These are phyloP conservation scores for Pichia exigua DNA, from an alignment of 805 yeast species.

Conservation along the genomic window DNA sequence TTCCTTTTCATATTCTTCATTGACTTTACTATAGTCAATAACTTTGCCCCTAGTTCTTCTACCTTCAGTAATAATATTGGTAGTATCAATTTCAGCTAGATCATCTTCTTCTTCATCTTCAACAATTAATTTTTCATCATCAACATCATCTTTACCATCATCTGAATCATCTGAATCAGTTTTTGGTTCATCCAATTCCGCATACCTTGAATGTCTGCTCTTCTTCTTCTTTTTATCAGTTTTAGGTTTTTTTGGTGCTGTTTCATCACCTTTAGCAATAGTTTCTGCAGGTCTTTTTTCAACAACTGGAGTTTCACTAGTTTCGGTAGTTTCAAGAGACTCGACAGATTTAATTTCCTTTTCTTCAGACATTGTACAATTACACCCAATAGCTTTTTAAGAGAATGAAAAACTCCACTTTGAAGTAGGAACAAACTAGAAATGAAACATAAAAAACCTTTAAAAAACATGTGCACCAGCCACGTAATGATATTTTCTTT, in stretches of 20 bases:
- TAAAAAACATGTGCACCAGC: neutral
- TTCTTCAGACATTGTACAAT: neutral
- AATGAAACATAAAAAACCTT: neutral
- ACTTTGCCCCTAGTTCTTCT: slow-evolving; percentile 88
- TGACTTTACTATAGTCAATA: slow-evolving; percentile 78
- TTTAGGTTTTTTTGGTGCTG: neutral
- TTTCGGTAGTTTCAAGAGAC: neutral
- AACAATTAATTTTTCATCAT: slow-evolving; percentile 44
- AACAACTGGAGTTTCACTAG: neutral
- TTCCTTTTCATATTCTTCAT: slow-evolving; percentile 56
- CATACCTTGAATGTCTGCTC: slow-evolving; percentile 20
- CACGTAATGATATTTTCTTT: neutral
- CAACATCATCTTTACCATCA: slow-evolving; percentile 35
- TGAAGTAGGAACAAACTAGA: neutral
- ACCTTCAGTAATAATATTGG: slow-evolving; percentile 78
- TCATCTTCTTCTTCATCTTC: slow-evolving; percentile 74
- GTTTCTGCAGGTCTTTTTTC: neutral
- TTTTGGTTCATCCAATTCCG: slow-evolving; percentile 16
- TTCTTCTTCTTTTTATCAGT: slow-evolving; percentile 12
- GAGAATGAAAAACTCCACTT: neutral
- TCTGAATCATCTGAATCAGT: slow-evolving; percentile 18
- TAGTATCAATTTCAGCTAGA: slow-evolving; percentile 66
- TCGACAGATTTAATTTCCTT: neutral
- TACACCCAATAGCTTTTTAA: neutral
- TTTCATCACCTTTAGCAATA: neutral